Percentiles rank a stretch among this genome's conserved stretches.
Evolutionary conservation across 768 basidiomycete species (phyloP).

Genomic region (Tylopilus felleus): DNA sequence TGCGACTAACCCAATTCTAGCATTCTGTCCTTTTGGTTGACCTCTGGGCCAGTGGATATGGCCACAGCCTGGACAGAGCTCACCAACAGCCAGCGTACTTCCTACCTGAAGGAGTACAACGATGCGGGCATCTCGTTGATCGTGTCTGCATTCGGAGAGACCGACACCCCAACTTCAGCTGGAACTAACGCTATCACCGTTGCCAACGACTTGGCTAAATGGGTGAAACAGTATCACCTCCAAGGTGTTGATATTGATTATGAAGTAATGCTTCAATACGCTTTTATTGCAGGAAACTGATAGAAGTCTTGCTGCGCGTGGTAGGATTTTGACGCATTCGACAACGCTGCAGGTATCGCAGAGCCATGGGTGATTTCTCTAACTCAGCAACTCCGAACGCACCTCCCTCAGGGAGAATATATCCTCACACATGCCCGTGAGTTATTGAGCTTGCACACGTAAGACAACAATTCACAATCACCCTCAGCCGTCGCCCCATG

Average conservation of each 20-base stretch:
- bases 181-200: slow-evolving; percentile 35
- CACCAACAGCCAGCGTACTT: slow-evolving; percentile 33
- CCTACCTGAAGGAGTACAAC: slow-evolving; percentile 45
- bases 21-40: slow-evolving; percentile 41
- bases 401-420: slow-evolving; percentile 30
- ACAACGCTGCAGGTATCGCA: neutral
- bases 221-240: slow-evolving; percentile 42
- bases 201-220: slow-evolving; percentile 41
- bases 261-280: slow-evolving; percentile 26
- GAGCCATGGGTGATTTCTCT: slow-evolving; percentile 31
- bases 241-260: slow-evolving; percentile 56
- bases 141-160: slow-evolving; percentile 49
- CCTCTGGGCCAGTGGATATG: slow-evolving; percentile 40
- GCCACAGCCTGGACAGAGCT: slow-evolving; percentile 42
- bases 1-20: slow-evolving; percentile 12
- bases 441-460: slow-evolving; percentile 4
- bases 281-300: neutral
- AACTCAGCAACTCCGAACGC: slow-evolving; percentile 27
- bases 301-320: neutral
- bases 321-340: slow-evolving; percentile 33
- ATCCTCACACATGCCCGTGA: slow-evolving; percentile 34
- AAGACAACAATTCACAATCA: neutral
- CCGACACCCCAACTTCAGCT: slow-evolving; percentile 36
- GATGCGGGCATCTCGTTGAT: slow-evolving; percentile 54
- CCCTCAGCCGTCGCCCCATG: slow-evolving; percentile 42